Percentiles rank a stretch among this genome's conserved stretches.
These are phyloP conservation scores for Dryadomyces sulphureus DNA, from an alignment of 2,329 filamentous ascomycete species.

Conservation along the genomic window DNA sequence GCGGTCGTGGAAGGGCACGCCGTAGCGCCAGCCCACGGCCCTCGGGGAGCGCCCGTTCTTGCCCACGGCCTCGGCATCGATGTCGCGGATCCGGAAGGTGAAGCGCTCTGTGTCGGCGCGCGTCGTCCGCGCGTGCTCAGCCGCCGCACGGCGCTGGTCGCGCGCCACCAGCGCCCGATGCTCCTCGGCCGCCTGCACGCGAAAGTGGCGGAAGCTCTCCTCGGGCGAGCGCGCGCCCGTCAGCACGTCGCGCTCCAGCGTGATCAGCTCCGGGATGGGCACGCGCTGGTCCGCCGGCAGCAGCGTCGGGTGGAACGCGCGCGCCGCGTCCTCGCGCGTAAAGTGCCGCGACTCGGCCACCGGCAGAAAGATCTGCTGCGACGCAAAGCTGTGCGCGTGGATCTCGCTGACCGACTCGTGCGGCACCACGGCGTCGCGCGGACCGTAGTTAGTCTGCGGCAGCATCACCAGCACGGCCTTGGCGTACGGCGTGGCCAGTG, in stretches of 20 bases:
- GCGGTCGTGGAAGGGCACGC: slow-evolving; percentile 46
- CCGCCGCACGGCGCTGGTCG: slow-evolving; percentile 19
- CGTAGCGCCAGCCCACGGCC: slow-evolving; percentile 48
- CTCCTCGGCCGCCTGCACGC: slow-evolving; percentile 19
- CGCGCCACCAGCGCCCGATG: slow-evolving; percentile 5
- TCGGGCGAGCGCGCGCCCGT: slow-evolving; percentile 17
- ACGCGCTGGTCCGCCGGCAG: slow-evolving; percentile 46
- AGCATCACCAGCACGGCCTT: slow-evolving; percentile 68
- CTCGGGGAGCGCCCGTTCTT: slow-evolving; percentile 32
- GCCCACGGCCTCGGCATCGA: slow-evolving; percentile 42
- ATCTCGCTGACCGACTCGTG: slow-evolving; percentile 52
- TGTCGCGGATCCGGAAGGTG: slow-evolving; percentile 48
- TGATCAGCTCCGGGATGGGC: slow-evolving; percentile 46
- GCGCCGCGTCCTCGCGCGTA: slow-evolving; percentile 50
- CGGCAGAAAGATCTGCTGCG: slow-evolving; percentile 50
- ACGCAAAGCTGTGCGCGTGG: slow-evolving; percentile 44
- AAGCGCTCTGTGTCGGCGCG: slow-evolving; percentile 31
- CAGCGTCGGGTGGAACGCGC: slow-evolving; percentile 45
- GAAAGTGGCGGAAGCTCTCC: slow-evolving; percentile 8
- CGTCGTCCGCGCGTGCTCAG: slow-evolving; percentile 25
- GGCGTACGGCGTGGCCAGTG: slow-evolving; percentile 61
- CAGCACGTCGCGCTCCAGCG: slow-evolving; percentile 33
- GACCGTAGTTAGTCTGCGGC: slow-evolving; percentile 48
- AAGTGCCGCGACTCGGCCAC: slow-evolving; percentile 48
- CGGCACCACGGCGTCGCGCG: slow-evolving; percentile 27